Evolutionary conservation across 2,329 filamentous ascomycete genomes (phyloP).

Genomic region (Ascochyta rabiei): DNA sequence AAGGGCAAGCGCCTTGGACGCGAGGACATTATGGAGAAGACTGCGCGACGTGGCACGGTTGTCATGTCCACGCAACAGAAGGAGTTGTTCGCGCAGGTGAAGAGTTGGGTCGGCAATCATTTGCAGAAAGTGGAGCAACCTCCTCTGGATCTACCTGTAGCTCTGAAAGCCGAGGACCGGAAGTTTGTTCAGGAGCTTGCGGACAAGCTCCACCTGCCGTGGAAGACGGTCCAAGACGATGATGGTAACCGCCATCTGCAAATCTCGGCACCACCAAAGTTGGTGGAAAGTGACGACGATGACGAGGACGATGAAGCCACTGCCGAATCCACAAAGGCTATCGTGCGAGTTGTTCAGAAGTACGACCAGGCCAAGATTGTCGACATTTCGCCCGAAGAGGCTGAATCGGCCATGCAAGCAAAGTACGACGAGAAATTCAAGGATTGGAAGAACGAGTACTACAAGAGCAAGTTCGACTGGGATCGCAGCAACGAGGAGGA

Average conservation of each 20-base stretch:
- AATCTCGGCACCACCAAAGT: slow-evolving; percentile 63
- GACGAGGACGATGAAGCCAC: slow-evolving; percentile 73
- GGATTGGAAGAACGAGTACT: slow-evolving; percentile 94
- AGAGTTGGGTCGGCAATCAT: slow-evolving; percentile 78
- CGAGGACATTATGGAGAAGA: slow-evolving; percentile 68
- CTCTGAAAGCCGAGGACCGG: slow-evolving; percentile 81
- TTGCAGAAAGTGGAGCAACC: slow-evolving; percentile 49
- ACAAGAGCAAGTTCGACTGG: slow-evolving; percentile 90
- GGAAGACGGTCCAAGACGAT: slow-evolving; percentile 68
- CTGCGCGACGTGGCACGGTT: slow-evolving; percentile 66
- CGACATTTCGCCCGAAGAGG: slow-evolving; percentile 79
- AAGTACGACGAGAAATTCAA: slow-evolving; percentile 91
- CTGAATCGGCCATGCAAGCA: slow-evolving; percentile 76
- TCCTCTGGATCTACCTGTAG: slow-evolving; percentile 74
- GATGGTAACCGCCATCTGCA: slow-evolving; percentile 70
- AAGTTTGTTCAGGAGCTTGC: slow-evolving; percentile 92
- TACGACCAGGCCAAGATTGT: slow-evolving; percentile 90
- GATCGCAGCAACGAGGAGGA: slow-evolving; percentile 79
- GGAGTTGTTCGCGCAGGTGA: slow-evolving; percentile 79
- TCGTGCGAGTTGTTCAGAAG: slow-evolving; percentile 82
- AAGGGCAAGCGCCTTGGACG: slow-evolving; percentile 81
- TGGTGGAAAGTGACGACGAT: slow-evolving; percentile 59
- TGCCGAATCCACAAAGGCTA: slow-evolving; percentile 82
- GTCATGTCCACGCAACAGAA: slow-evolving; percentile 81
- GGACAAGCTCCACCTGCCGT: slow-evolving; percentile 68